These are phyloP conservation scores for Cryptosporidium canis DNA, from an alignment of 169 alveolate species.

Conservation along the genomic window DNA sequence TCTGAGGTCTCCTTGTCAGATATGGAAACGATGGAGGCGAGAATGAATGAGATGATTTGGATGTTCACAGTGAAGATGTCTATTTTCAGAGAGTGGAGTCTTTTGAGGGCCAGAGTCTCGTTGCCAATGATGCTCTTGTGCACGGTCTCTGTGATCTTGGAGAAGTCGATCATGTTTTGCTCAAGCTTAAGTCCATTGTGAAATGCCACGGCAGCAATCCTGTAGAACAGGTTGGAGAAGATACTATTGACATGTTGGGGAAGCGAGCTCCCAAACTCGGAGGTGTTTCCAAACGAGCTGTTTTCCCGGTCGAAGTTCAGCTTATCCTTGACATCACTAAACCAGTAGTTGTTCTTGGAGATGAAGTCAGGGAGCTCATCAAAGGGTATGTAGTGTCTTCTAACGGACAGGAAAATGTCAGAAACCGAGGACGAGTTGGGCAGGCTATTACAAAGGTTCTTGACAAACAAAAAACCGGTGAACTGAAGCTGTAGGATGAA, in stretches of 20 bases:
- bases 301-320: constrained; percentile 6
- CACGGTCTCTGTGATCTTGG: neutral
- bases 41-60: constrained; percentile 5
- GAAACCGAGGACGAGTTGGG: neutral
- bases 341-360: constrained; percentile 17
- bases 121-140: neutral
- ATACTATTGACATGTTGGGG: constrained; percentile 48
- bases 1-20: neutral
- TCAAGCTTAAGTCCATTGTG: constrained; percentile 46
- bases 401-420: neutral
- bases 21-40: constrained; percentile 1
- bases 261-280: neutral
- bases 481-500: constrained; percentile 17
- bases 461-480: constrained; percentile 5
- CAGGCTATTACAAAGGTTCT: neutral
- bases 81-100: neutral
- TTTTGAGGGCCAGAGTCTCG: constrained; percentile 11
- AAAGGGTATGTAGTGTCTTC: constrained; percentile 1
- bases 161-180: constrained; percentile 22
- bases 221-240: constrained; percentile 26
- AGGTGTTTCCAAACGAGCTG: neutral
- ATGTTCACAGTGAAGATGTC: constrained; percentile 1
- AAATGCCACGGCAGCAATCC: constrained; percentile 19
- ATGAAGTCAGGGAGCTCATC: constrained; percentile 56
- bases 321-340: constrained; percentile 44